Evolutionary conservation across 331 rosid species (phyloP), one percentile per base, ranked within the genome.

Genomic region (Malus hybrid): DNA sequence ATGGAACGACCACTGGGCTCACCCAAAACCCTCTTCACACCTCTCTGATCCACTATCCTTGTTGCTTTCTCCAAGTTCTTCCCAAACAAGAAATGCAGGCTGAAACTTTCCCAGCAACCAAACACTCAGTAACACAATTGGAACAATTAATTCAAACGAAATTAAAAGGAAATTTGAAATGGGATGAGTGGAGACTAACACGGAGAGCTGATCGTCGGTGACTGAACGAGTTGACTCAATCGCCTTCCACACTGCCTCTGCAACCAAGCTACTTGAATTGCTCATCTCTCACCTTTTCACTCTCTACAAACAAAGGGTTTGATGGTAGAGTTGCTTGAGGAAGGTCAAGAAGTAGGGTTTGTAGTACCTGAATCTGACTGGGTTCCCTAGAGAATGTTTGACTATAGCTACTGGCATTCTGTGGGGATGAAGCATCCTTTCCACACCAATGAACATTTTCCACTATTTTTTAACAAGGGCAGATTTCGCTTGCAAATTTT

Each of bases 11-110:
- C 88, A 65, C 96, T 89, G 26, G 93, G 96, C 29, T 85, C 77
- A n/a, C 87, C 97, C 58, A 81, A 82, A 44, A 94, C 86, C 85
- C 76, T 90, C 83, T 83, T 90, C 73, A 94, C 93, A 68, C 97
- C 93, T 73, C 91, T 82, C 80, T 88, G 97, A 85, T 94, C 99
- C 52, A 94, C 91, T 39, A 90, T 92, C 69, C 93, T 89, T 53
- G 86, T 72, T 16, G 99, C 97, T 79, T 92, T 87, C 83, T 94
- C 97, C 58, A 90, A 87, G 82, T 94, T 94, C 88, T 91, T 94
- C 1, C 97, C 98, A 75, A 90, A 94, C 83, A 94, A 78, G 89
- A 94, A 92, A 84, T 84, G 92, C 73, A 94, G 86, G 65, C 98
- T 93, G 89, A 16, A 50, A 75, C 19, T 76, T 60, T 30, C 44